These are phyloP conservation scores for Coniophora puteana DNA, from an alignment of 1,284 basidiomycete species.

Conservation along the genomic window DNA sequence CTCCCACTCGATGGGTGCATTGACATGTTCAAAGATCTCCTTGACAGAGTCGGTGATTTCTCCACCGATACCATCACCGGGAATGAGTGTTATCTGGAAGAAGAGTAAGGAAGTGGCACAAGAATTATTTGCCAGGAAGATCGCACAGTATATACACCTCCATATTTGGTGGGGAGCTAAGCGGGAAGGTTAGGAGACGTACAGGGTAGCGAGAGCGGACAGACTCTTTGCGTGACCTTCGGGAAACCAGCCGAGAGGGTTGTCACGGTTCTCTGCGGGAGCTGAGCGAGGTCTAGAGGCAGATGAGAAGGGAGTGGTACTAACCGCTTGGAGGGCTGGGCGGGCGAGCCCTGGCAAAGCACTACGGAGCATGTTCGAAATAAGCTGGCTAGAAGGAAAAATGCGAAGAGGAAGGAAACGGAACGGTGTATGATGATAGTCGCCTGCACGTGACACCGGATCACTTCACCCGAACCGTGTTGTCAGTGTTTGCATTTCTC, in stretches of 20 bases:
- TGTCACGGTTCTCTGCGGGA: slow-evolving; percentile 62
- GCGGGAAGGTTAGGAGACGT: slow-evolving; percentile 6
- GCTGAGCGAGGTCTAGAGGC: slow-evolving; percentile 12
- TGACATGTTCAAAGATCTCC: slow-evolving; percentile 96
- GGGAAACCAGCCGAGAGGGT: slow-evolving; percentile 81
- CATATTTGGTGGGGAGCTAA: slow-evolving; percentile 91
- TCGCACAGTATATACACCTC: slow-evolving; percentile 85
- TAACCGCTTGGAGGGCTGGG: slow-evolving; percentile 45
- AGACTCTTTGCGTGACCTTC: slow-evolving; percentile 66
- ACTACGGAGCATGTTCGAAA: slow-evolving; percentile 65
- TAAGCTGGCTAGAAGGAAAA: slow-evolving; percentile 20
- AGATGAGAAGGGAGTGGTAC: slow-evolving; percentile 37
- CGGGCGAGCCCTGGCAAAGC: slow-evolving; percentile 55
- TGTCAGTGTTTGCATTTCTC: background rate
- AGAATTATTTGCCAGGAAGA: slow-evolving; percentile 18
- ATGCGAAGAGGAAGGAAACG: slow-evolving; percentile 22
- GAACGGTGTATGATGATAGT: slow-evolving; percentile 13
- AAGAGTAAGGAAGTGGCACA: slow-evolving; percentile 18
- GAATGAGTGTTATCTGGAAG: slow-evolving; percentile 84
- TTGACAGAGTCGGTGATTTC: slow-evolving; percentile 99
- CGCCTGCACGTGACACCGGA: slow-evolving; percentile 1
- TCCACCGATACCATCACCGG: slow-evolving; percentile 94
- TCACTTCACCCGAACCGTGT: background rate
- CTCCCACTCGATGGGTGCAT: slow-evolving; percentile 99
- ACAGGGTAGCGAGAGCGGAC: slow-evolving; percentile 18